A percentile compares a stretch with the other conserved stretches of the same genome.
phyloP scores from a whole-genome alignment of 768 basidiomycete genomes.

The Flagelloscypha sp. region DNA sequence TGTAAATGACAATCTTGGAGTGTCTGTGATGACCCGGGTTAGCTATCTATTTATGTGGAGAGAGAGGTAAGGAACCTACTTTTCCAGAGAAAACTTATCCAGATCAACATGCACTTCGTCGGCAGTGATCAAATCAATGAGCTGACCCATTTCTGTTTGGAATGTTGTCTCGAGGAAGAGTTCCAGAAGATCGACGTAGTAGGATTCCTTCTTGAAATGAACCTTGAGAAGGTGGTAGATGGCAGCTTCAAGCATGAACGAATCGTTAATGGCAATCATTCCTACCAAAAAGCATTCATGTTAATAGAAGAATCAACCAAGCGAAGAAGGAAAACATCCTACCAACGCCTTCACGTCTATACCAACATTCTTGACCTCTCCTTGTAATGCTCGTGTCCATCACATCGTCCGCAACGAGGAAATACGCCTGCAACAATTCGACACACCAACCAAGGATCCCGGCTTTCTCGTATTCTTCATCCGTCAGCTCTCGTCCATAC shows the following conservation, averaged over 20 bases:
- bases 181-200: constrained; percentile 86
- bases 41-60: background rate
- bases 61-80: constrained; percentile 33
- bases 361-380: constrained; percentile 94
- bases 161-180: constrained; percentile 85
- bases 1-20: constrained; percentile 89
- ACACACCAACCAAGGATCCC: constrained; percentile 93
- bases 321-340: too few relatives aligned
- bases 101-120: constrained; percentile 87
- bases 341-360: constrained; percentile 51
- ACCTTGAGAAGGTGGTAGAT: constrained; percentile 88
- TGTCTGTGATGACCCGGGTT: constrained; percentile 47
- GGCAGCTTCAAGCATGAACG: constrained; percentile 91
- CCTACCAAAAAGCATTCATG: too few relatives aligned
- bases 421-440: constrained; percentile 94
- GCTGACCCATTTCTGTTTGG: constrained; percentile 93
- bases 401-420: constrained; percentile 95
- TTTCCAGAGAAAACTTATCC: constrained; percentile 77
- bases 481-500: constrained; percentile 56
- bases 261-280: constrained; percentile 90
- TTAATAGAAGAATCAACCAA: too few relatives aligned
- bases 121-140: constrained; percentile 93
- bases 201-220: constrained; percentile 72
- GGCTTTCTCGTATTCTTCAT: constrained; percentile 83
- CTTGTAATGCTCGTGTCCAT: constrained; percentile 95